Evolutionary conservation across 2,329 filamentous ascomycete species (phyloP), one percentile per base, ranked within the genome.

Genomic region (Sphaerulina musiva): DNA sequence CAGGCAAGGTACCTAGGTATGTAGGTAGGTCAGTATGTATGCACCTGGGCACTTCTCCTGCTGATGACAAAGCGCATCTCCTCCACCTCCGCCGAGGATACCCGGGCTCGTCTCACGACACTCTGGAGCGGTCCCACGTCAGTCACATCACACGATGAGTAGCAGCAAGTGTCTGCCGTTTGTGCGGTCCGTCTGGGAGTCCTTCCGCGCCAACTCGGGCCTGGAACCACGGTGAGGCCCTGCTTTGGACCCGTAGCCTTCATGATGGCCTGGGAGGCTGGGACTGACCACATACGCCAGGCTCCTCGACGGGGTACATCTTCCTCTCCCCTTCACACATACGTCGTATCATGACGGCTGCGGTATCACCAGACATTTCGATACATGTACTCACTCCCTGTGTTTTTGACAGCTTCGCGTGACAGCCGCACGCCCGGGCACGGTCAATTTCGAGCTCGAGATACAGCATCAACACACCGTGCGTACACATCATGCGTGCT

Each of bases 121-220:
- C 20, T 46, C 42, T 47, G 20, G 20, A 26, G 14, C 32, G n/a
- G 41, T 14, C 20, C 11, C 32, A n/a, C 20, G 12, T 5, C 42
- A 31, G 36, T 32, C 26, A 26, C 20, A 45, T 29, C 32, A 46
- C 42, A 59, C 39, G 3, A 64, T 64, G 63, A 62, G 54, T 42
- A 51, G 55, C 20, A 49, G 39, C 48, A 60, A 61, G 12, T 59
- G 63, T 23, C 45, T 68, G 9, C 63, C 64, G 3, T 69, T 69
- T 46, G 66, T 69, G 9, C 48, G 62, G 47, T 68, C 66, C 3
- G 66, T 69, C 14, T 65, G 66, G 61, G 61, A 66, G 51, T 91
- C 88, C 1, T 96, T 96, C 71, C 82, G 87, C 74, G 80, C 81
- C 61, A 87, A 89, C 60, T 95, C 90, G 4, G 91, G 91, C 6